Evolutionary conservation across 352 stramenopile species (phyloP).

Genomic region (Globisporangium polare): DNA sequence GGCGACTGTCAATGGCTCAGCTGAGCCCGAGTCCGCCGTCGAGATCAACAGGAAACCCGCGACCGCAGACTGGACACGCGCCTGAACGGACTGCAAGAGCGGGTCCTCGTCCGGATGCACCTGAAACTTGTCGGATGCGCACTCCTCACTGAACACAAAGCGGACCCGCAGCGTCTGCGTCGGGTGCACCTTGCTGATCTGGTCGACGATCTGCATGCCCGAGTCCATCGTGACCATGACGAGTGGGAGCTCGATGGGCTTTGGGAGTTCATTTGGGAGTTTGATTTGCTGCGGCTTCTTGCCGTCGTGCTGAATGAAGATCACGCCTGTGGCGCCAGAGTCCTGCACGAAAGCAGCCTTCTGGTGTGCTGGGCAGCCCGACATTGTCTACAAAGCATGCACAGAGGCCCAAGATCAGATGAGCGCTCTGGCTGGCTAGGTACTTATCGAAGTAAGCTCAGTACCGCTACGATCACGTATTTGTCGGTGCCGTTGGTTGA

Average conservation of each 20-base stretch:
- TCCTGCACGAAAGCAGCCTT: conserved; percentile 58
- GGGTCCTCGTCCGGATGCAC: conserved; percentile 42
- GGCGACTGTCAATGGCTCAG: conserved; percentile 20
- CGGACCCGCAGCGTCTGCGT: conserved; percentile 35
- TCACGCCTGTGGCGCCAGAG: conserved; percentile 49
- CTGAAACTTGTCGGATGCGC: conserved; percentile 35
- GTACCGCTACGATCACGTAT: conserved; percentile 61
- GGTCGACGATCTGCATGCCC: conserved; percentile 39
- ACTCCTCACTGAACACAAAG: conserved; percentile 55
- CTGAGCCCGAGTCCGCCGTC: conserved; percentile 36
- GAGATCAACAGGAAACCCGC: conserved; percentile 55
- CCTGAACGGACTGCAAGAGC: conserved; percentile 28
- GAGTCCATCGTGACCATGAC: conserved; percentile 70
- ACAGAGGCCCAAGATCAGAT: no score
- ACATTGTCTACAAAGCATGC: conserved; percentile 28
- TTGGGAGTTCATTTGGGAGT: conserved; percentile 34
- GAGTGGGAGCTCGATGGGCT: conserved; percentile 43
- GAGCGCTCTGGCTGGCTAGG: no score
- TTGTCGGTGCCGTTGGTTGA: conserved; percentile 37
- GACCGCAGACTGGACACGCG: conserved; percentile 34
- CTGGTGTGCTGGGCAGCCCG: conserved; percentile 57
- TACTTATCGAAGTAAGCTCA: conserved; percentile 10
- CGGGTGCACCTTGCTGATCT: conserved; percentile 27
- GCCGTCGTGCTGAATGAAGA: conserved; percentile 54
- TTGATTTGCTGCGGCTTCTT: conserved; percentile 55